Percentiles rank a stretch among this genome's conserved stretches.
Evolutionary conservation across 176 grass and related monocot genomes (phyloP).

Genomic region (Thinopyrum elongatum): DNA sequence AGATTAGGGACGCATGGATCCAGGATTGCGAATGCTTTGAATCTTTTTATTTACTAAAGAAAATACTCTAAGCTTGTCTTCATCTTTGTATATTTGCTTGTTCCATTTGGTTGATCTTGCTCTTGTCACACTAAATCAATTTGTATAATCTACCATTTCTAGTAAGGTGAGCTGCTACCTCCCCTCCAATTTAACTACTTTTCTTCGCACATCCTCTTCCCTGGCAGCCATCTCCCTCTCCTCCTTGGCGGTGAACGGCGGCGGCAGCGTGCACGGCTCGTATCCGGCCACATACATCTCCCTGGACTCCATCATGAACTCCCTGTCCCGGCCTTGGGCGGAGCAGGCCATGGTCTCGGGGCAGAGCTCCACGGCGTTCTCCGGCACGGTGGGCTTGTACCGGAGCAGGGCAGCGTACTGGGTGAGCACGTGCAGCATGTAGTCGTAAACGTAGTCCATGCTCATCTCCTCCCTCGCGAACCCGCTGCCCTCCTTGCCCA

Average conservation of each 20-base stretch:
- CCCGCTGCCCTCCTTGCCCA: constrained; percentile 42
- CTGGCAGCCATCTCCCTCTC: constrained; percentile 1
- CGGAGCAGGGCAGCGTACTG: constrained; percentile 63
- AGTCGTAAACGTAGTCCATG: constrained; percentile 91
- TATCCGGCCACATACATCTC: constrained; percentile 43
- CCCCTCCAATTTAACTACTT: constrained; percentile 6
- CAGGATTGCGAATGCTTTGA: too few relatives aligned
- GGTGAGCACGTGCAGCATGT: constrained; percentile 83
- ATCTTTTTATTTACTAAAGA: too few relatives aligned
- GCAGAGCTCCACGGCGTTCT: constrained; percentile 62
- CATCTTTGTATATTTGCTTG: too few relatives aligned
- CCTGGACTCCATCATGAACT: constrained; percentile 75
- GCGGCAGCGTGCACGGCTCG: constrained; percentile 55
- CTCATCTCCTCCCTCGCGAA: constrained; percentile 54
- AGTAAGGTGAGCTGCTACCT: neutral
- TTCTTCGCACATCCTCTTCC: constrained; percentile 18
- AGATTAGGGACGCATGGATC: too few relatives aligned
- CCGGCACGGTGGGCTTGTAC: constrained; percentile 74
- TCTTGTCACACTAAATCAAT: neutral
- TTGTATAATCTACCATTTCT: neutral
- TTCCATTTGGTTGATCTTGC: too few relatives aligned
- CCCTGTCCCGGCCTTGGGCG: neutral
- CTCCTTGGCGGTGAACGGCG: constrained; percentile 47
- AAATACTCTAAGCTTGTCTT: too few relatives aligned
- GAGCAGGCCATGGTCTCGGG: constrained; percentile 64